Evolutionary conservation across 73 alveolate species (phyloP).

Genomic region (Stentor roeselii): DNA sequence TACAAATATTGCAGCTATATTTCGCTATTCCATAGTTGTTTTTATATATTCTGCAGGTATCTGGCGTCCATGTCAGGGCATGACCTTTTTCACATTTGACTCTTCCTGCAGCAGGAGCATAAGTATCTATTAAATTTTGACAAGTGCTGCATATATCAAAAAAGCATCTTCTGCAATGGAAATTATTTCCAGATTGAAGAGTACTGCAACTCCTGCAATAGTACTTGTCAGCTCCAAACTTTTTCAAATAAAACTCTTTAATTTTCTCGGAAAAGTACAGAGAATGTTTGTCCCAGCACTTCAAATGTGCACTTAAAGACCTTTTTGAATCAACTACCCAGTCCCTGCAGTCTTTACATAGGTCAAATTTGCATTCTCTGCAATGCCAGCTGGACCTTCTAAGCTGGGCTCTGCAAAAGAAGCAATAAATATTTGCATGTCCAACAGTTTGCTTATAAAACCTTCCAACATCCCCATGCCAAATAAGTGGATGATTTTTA

Average conservation of each 20-base stretch:
- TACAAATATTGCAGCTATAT: not conserved
- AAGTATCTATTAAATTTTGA: not conserved
- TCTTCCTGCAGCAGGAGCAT: not conserved
- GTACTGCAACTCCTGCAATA: not conserved
- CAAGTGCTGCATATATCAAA: not conserved
- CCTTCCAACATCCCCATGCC: not conserved
- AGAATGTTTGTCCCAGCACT: not conserved
- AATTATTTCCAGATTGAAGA: not conserved
- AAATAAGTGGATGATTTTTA: not conserved
- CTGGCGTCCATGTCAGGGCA: not conserved
- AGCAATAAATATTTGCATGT: not conserved
- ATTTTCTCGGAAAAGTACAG: not conserved
- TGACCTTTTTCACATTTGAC: not conserved
- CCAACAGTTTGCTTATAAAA: not conserved
- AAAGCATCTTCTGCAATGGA: not conserved
- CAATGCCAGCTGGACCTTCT: slow-evolving; percentile 9
- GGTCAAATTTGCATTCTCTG: not conserved
- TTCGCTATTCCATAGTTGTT: not conserved
- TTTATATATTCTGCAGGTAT: not conserved
- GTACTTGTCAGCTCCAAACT: not conserved
- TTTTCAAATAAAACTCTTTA: not conserved
- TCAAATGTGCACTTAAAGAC: not conserved
- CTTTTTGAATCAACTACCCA: not conserved
- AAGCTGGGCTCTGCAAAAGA: not conserved
- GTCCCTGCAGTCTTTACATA: not conserved